Evolutionary conservation across 345 rosid genomes (phyloP), one percentile per base, ranked within the genome.

Genomic region (Punica granatum): DNA sequence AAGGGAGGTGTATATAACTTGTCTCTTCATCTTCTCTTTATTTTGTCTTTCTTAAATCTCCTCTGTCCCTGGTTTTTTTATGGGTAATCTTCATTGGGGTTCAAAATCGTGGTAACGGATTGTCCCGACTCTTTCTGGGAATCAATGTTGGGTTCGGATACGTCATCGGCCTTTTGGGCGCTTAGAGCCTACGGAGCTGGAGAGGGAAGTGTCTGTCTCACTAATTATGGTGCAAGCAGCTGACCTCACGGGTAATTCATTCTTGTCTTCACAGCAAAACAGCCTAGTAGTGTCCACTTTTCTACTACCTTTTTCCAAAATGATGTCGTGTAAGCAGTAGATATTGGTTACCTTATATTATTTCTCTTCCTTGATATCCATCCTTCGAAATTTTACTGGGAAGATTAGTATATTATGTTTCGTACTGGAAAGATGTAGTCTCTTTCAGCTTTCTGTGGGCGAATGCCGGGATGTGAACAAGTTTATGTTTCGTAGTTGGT

Each of bases 1-100:
- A 16, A 7, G 32, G 69, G 39, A 69, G 46, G 37, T 69, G 72
- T 69, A 60, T 46, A 69, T 69, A 69, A 59, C 54, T 49, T n/a
- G 46, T 11, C 31, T 34, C 41, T 60, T 60, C 37, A 9, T 53
- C 10, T 60, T 69, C 36, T 46, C 32, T 59, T 58, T 28, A 26
- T 6, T 39, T 60, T 58, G n/a, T n/a, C n/a, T n/a, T n/a, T n/a
- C n/a, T n/a, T n/a, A n/a, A n/a, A n/a, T 42, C 32, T 42, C 54
- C 28, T 32, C 28, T 60, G 35, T n/a, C 25, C 37, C 43, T 63
- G 6, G 1, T 63, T 30, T 66, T 67, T 67, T 16, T 26, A 67
- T 51, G 43, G 43, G 63, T 51, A 53, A 16, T 13, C 32, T 67
- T 63, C 46, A 28, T 37, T 32, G 49, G 49, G 15, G 46, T 14